Evolutionary conservation across 2,329 filamentous ascomycete genomes (phyloP), one percentile per base, ranked within the genome.

Genomic region (Stromatinia cepivora): DNA sequence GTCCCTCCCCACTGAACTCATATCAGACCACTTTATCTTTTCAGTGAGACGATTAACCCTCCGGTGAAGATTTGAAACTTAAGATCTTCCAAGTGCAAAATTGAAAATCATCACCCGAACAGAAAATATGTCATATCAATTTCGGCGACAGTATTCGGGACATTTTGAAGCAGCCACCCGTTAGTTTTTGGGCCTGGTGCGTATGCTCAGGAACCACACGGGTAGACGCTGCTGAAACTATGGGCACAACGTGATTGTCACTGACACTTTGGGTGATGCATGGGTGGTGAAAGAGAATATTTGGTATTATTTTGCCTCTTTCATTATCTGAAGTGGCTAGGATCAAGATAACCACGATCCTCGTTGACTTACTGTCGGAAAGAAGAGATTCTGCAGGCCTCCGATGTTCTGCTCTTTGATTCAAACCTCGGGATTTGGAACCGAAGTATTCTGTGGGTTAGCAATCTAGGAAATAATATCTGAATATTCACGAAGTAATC

Each of bases 191-290:
- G 59, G 46, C 45, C 34, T 53, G 62, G 17, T 56, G 50, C 59
- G 46, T 63, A 17, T 63, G 22, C 22, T 63, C 31, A 52, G 31
- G 31, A 52, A 50, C 61, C 46, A 63, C 61, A 52, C 61, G 61
- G 61, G n/a, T 58, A 58, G 50, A 8, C 22, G 28, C 31, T 66
- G 36, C 53, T 56, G 53, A 58, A 45, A 63, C 36, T 39, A 17
- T 28, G 46, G 48, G 25, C 34, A 68, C 66, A 68, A 63, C 57
- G 66, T 68, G 66, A 68, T 63, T 66, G 57, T 63, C 61, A 63
- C 46, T 63, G 61, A 52, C 46, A 63, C 61, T 39, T 52, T 54
- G 20, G 48, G 39, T 42, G 59, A 25, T 63, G 66, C 57, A 68
- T 22, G 36, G 54, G 20, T 50, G 50, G 48, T 39, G 31, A 39